phyloP scores from a whole-genome alignment of 2,329 filamentous ascomycete species.

The Daldinia sp. region DNA sequence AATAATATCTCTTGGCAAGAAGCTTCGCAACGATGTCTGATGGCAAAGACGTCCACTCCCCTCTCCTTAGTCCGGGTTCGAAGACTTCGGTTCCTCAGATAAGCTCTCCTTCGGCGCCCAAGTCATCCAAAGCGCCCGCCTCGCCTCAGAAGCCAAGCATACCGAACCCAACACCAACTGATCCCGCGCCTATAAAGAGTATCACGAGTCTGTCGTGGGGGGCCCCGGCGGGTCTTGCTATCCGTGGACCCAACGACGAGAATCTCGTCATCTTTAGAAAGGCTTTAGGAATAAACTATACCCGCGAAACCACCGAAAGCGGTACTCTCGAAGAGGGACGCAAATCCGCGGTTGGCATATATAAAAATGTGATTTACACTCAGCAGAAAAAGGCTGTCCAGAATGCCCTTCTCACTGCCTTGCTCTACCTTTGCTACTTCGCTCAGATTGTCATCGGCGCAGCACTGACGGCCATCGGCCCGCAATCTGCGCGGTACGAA shows the following conservation, averaged over 20 bases:
- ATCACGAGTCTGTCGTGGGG: constrained; percentile 49
- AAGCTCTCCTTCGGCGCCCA: constrained; percentile 17
- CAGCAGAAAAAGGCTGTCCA: constrained; percentile 47
- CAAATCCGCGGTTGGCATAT: constrained; percentile 51
- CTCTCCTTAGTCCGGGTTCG: constrained; percentile 22
- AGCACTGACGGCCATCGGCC: constrained; percentile 56
- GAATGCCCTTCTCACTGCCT: constrained; percentile 47
- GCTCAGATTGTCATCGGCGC: constrained; percentile 58
- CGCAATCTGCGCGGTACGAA: constrained; percentile 57
- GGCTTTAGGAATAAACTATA: constrained; percentile 54
- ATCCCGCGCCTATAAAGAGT: constrained; percentile 36
- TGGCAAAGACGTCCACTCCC: constrained; percentile 31
- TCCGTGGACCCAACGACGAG: constrained; percentile 49
- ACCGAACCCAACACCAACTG: constrained; percentile 19
- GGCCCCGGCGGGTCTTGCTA: constrained; percentile 48
- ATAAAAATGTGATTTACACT: constrained; percentile 49
- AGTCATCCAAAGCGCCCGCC: constrained; percentile 20
- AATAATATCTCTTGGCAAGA: background rate
- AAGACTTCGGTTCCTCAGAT: constrained; percentile 20
- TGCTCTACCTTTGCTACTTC: constrained; percentile 55
- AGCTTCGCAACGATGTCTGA: constrained; percentile 19
- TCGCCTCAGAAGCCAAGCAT: constrained; percentile 18
- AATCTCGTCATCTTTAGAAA: constrained; percentile 54
- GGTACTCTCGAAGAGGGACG: constrained; percentile 49
- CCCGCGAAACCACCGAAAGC: constrained; percentile 35